phyloP scores from a whole-genome alignment of 805 yeast species.

The Yarrowia bubula region DNA sequence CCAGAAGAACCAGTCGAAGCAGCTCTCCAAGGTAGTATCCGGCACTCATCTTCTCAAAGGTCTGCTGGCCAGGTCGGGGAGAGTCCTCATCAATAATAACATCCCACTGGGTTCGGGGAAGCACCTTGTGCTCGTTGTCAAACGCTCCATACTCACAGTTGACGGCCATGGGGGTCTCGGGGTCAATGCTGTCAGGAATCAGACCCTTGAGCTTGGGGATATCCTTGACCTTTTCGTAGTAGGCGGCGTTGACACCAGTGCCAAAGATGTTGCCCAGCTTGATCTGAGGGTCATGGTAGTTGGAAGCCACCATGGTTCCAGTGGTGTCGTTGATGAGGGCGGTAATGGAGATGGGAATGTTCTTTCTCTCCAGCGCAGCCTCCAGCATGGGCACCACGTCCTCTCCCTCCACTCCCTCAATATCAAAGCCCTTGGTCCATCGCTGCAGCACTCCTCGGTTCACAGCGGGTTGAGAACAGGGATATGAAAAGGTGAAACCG shows the following conservation, averaged over 20 bases:
- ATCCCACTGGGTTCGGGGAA: conserved; percentile 92
- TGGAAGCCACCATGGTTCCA: conserved; percentile 94
- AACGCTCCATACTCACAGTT: conserved; percentile 98
- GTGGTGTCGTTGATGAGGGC: conserved; percentile 96
- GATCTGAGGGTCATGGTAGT: conserved; percentile 83
- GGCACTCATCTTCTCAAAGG: conserved; percentile 95
- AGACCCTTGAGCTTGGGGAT: conserved; percentile 80
- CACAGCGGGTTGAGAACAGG: conserved; percentile 69
- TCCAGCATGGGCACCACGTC: conserved; percentile 93
- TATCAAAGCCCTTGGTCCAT: conserved; percentile 98
- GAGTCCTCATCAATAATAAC: conserved; percentile 73
- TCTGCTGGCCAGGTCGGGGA: conserved; percentile 95
- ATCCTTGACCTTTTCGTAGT: conserved; percentile 69
- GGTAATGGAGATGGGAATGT: conserved; percentile 79
- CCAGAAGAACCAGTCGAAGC: conserved; percentile 74
- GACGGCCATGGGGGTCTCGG: conserved; percentile 81
- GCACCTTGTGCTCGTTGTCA: conserved; percentile 78
- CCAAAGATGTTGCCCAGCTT: conserved; percentile 96
- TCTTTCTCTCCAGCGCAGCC: conserved; percentile 58
- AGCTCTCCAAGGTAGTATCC: conserved; percentile 96
- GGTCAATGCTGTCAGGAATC: conserved; percentile 60
- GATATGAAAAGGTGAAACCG: conserved; percentile 95
- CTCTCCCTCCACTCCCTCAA: conserved; percentile 87
- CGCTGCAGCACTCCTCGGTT: conserved; percentile 84
- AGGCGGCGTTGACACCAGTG: conserved; percentile 97